Base-by-base conservation (phyloP, 2,329 filamentous ascomycete genomes). In the Pestalotiopsis sp. region DNA sequence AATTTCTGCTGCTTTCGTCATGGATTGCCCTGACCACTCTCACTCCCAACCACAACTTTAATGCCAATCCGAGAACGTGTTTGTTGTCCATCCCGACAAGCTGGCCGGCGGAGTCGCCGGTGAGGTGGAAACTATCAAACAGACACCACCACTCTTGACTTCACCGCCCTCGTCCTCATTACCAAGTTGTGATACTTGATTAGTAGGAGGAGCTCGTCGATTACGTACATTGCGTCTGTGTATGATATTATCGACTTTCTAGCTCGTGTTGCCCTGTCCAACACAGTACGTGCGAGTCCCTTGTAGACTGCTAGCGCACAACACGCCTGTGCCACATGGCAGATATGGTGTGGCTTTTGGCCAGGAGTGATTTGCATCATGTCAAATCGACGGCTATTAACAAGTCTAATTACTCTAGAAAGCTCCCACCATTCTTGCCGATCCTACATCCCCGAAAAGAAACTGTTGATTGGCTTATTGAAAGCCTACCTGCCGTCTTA, bases 401-500 rank as follows among this genome's bases (percentile, higher is more conserved):
- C 58, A 61, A 56, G 25, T 14, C 20, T 38, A 27, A 9, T 14
- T 61, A 61, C 58, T 36, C 58, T 23, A 59, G 17, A 31, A 61
- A 52, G 45, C 45, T 52, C 17, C 45, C 17, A 52, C 20, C n/a
- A 49, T 49, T 49, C n/a, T 17, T 49, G 5, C 20, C 7, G 17
- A 52, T 52, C 5, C 45, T 52, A 52, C 31, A 38, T 14, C 20
- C 23, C 17, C 17, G 17, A 17, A 17, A 52, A 52, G 17, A 17
- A 52, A 17, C 41, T n/a, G 20, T 63, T 71, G 65, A 64, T 36
- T 65, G 69, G 38, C 23, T 70, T 61, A 69, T 68, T 59, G 69
- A 66, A 67, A 56, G 66, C 71, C 70, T 52, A 52, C 45, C 45
- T 66, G 68, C 70, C 69, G 66, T 63, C 59, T 64, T 64, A 70